Evolutionary conservation across 2,329 filamentous ascomycete species (phyloP), one percentile per base, ranked within the genome.

Genomic region (Tympanopsis confertula): DNA sequence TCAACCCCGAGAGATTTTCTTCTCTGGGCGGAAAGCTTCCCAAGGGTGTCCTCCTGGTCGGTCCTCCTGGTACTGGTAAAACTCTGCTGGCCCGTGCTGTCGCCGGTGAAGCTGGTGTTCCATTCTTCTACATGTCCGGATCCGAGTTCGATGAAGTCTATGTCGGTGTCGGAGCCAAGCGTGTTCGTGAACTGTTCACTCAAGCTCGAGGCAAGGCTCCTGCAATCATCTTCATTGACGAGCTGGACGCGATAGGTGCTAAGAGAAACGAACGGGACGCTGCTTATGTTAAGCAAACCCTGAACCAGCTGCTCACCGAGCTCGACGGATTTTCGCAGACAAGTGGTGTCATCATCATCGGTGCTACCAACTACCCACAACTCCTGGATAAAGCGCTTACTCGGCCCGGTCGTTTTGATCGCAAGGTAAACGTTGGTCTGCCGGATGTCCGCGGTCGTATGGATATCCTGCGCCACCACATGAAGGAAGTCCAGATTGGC

Each of bases 51-150:
- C 72, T 98, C 37, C 74, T 98, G 18, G 86, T 94, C 52, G 91
- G 91, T 1, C 91, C 91, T 53, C 91, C 91, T 38, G 91, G 91
- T 65, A 98, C 91, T 43, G 91, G 91, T 63, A 98, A 98, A 65
- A 98, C 91, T 12, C 74, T 98, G 29, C 74, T 98, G 43, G 91
- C 91, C 44, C 82, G 91, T 51, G 93, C 91, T 39, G 91, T 98
- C 42, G 91, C 91, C 35, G 91, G 91, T 38, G 91, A 98, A 65
- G 88, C 91, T 38, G 91, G 89, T 39, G 91, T 98, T 14, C 91
- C 91, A 1, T 98, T 98, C 71, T 98, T 96, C 71, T 98, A 95
- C 71, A 96, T 98, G 89, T 98, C 91, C 53, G 91, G 91, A 37
- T 94, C 86, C 41, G 91, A 98, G 58, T 98, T 98, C 54, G 91